A percentile compares a stretch with the other conserved stretches of the same genome.
These are phyloP conservation scores for Petrea volubilis DNA, from an alignment of 257 asterid species.

Conservation along the genomic window DNA sequence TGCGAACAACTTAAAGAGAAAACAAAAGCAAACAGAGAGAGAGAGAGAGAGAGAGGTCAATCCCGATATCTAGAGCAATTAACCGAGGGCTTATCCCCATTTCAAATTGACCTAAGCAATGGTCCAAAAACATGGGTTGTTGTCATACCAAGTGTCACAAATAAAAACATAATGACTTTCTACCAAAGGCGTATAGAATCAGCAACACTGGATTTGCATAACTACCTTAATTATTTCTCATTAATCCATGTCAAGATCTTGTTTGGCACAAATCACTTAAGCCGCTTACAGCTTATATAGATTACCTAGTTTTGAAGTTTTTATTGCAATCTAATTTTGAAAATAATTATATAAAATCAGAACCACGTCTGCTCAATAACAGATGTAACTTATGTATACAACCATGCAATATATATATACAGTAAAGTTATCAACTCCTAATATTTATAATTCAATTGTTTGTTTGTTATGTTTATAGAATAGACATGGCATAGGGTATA, in stretches of 20 bases:
- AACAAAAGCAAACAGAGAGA: not conserved
- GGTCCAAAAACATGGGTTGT: not conserved
- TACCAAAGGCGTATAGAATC: conserved; percentile 26
- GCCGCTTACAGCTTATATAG: not conserved
- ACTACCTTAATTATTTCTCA: conserved; percentile 26
- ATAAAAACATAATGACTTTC: conserved; percentile 21
- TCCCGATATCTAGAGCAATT: conserved; percentile 27
- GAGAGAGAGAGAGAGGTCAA: not conserved
- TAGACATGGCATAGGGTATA: too few relatives aligned
- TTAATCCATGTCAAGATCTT: conserved; percentile 5
- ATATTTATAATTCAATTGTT: too few relatives aligned
- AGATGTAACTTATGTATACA: too few relatives aligned
- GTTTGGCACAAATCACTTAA: conserved; percentile 20
- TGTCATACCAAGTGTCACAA: conserved; percentile 9
- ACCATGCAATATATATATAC: too few relatives aligned
- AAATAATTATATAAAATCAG: not conserved
- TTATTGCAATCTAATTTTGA: not conserved
- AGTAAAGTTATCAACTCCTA: too few relatives aligned
- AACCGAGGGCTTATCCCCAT: conserved; percentile 25
- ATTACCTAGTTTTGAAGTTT: not conserved
- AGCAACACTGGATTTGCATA: conserved; percentile 19
- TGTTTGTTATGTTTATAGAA: too few relatives aligned
- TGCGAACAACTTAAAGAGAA: not conserved
- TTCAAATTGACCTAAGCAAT: not conserved
- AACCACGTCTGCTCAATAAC: too few relatives aligned